Evolutionary conservation across 1,139 yeast genomes (phyloP).

Genomic region (Magnusiomyces tetraspermus): DNA sequence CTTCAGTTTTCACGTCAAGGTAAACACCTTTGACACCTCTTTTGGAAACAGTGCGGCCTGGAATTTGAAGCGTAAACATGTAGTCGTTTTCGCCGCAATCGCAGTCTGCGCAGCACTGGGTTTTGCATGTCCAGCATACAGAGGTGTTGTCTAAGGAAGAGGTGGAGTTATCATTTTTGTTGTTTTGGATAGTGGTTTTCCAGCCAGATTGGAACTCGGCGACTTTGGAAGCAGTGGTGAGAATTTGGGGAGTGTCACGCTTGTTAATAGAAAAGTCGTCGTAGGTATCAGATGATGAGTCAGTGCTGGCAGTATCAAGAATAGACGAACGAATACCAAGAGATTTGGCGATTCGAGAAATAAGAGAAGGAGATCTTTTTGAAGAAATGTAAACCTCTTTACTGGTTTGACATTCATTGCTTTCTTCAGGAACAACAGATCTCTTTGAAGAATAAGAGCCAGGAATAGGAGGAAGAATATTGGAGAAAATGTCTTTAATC

Average conservation of each 20-base stretch:
- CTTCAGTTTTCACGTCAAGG: not conserved
- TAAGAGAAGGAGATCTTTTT: not conserved
- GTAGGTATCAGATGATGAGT: not conserved
- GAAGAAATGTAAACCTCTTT: too few relatives aligned
- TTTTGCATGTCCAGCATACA: slow-evolving; percentile 2
- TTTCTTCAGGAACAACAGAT: not conserved
- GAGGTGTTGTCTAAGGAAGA: not conserved
- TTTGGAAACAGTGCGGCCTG: slow-evolving; percentile 5
- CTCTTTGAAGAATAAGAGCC: not conserved
- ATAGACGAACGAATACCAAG: not conserved
- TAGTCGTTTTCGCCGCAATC: not conserved
- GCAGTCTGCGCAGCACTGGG: not conserved
- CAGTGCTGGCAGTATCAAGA: not conserved
- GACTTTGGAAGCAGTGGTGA: not conserved
- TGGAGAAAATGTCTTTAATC: slow-evolving; percentile 8
- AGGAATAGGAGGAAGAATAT: slow-evolving; percentile 5
- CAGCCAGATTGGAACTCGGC: slow-evolving; percentile 2
- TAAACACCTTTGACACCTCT: not conserved
- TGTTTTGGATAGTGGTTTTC: slow-evolving; percentile 5
- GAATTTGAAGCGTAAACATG: not conserved
- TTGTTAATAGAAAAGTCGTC: not conserved
- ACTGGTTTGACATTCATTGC: not conserved
- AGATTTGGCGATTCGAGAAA: not conserved
- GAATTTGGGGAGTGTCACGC: not conserved
- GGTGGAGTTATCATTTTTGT: not conserved